Percentiles rank a stretch among this genome's conserved stretches.
Evolutionary conservation across 306 rosid species (phyloP).

Genomic region (Comarum palustre): DNA sequence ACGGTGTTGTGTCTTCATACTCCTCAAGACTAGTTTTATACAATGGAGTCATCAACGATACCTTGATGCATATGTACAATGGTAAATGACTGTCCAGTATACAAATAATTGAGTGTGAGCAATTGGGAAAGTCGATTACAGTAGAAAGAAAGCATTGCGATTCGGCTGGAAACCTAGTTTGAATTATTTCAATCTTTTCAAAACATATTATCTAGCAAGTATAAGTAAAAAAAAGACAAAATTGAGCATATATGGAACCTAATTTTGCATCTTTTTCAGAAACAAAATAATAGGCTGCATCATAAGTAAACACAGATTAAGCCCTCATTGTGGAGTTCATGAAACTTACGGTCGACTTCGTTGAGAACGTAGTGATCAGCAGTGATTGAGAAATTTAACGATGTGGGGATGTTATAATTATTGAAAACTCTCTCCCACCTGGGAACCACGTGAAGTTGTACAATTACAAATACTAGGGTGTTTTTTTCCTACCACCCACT

Average conservation of each 20-base stretch:
- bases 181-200: neutral
- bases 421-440: conserved; percentile 24
- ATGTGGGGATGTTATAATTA: neutral
- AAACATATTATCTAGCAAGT: neutral
- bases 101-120: too few relatives aligned
- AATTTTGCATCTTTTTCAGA: neutral
- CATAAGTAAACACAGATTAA: neutral
- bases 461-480: conserved; percentile 27
- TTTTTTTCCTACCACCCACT: conserved; percentile 49
- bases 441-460: conserved; percentile 83
- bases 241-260: neutral
- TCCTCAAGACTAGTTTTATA: too few relatives aligned
- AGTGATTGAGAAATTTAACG: neutral
- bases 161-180: too few relatives aligned
- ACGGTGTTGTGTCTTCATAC: too few relatives aligned
- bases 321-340: conserved; percentile 10
- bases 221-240: neutral
- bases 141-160: neutral
- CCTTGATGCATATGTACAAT: too few relatives aligned
- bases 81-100: too few relatives aligned
- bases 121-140: neutral
- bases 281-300: neutral
- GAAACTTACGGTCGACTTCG: neutral
- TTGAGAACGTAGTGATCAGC: neutral
- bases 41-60: too few relatives aligned